A percentile compares a stretch with the other conserved stretches of the same genome.
phyloP scores from a whole-genome alignment of 768 basidiomycete species.

The Podaxis mareebaensis region DNA sequence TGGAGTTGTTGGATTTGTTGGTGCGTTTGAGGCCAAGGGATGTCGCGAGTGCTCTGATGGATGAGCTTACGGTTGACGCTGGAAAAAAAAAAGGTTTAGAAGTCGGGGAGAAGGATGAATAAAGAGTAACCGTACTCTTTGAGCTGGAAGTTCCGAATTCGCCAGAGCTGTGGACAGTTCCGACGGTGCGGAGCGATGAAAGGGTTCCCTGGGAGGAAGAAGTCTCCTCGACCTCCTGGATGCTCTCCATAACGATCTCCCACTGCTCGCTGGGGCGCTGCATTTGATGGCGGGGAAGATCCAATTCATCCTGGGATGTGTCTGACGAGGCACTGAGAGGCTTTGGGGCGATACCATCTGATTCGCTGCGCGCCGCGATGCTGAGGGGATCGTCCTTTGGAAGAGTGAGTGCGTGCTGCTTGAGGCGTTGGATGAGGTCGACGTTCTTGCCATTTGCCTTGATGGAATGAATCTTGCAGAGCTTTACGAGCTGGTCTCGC shows the following conservation, averaged over 20 bases:
- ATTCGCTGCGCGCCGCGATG: conserved; percentile 54
- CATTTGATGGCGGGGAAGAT: conserved; percentile 14
- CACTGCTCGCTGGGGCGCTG: conserved; percentile 78
- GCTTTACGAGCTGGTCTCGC: conserved; percentile 79
- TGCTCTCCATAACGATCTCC: conserved; percentile 87
- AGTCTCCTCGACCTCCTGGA: conserved; percentile 63
- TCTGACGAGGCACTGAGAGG: conserved; percentile 1
- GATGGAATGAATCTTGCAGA: conserved; percentile 82
- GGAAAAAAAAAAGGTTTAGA: conserved; percentile 11
- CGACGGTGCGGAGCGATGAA: conserved; percentile 43
- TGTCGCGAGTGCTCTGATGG: conserved; percentile 74
- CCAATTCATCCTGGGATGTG: conserved; percentile 17
- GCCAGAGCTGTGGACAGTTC: conserved; percentile 36
- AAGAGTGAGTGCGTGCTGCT: conserved; percentile 65
- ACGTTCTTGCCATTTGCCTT: conserved; percentile 80
- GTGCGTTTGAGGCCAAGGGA: conserved; percentile 71
- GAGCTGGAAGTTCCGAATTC: conserved; percentile 73
- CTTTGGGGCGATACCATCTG: conserved; percentile 22
- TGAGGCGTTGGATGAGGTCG: conserved; percentile 70
- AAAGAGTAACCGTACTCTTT: conserved; percentile 45
- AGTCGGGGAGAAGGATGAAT: conserved; percentile 15
- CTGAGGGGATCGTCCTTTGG: conserved; percentile 57
- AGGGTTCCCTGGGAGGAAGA: conserved; percentile 48
- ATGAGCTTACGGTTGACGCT: conserved; percentile 69
- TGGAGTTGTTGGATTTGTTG: conserved; percentile 23